These are phyloP conservation scores for Aspergillus persii DNA, from an alignment of 2,329 filamentous ascomycete genomes.

Conservation along the genomic window DNA sequence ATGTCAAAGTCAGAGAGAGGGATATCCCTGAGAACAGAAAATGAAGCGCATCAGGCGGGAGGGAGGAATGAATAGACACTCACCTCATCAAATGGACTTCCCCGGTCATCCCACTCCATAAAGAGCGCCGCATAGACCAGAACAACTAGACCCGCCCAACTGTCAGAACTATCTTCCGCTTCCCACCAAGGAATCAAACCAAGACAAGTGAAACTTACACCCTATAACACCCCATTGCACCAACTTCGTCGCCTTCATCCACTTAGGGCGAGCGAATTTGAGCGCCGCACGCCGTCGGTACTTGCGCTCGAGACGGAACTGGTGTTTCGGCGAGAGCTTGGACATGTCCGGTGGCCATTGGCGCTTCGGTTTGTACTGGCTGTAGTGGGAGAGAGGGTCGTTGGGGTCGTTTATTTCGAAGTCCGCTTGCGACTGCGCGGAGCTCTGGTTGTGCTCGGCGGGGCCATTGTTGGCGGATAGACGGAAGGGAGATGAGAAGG, in stretches of 20 bases:
- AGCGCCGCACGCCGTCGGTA: constrained; percentile 61
- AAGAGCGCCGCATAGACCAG: constrained; percentile 44
- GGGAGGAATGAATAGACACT: constrained; percentile 15
- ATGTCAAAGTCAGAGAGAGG: not conserved
- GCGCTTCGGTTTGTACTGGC: constrained; percentile 60
- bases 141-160: constrained; percentile 30
- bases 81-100: constrained; percentile 42
- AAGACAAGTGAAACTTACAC: constrained; percentile 40
- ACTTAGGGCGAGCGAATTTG: constrained; percentile 59
- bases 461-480: constrained; percentile 16
- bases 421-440: not conserved
- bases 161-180: not conserved
- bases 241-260: constrained; percentile 58
- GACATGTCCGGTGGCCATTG: constrained; percentile 65
- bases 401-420: not conserved
- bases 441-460: constrained; percentile 3
- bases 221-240: constrained; percentile 55
- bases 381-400: constrained; percentile 43
- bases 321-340: constrained; percentile 61
- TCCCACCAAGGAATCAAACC: not conserved
- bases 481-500: constrained; percentile 15
- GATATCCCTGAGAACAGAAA: no score
- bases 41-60: not conserved
- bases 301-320: constrained; percentile 66
- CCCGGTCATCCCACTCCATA: constrained; percentile 45